These are phyloP conservation scores for Pichia sp. DNA, from an alignment of 1,139 yeast genomes.

Conservation along the genomic window DNA sequence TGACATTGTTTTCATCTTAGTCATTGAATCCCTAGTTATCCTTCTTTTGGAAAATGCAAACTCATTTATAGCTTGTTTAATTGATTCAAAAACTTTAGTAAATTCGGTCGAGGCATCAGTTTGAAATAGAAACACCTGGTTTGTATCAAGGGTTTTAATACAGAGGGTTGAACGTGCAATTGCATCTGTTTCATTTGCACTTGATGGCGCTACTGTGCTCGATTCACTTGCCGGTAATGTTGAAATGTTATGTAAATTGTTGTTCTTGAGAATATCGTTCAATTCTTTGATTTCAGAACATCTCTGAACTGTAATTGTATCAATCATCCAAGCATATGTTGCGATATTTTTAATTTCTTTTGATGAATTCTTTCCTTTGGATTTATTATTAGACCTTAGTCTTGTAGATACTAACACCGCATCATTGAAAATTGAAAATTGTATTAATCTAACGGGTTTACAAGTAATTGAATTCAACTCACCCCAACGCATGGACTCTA, in stretches of 20 bases:
- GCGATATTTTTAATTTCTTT: slow-evolving; percentile 43
- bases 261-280: slow-evolving; percentile 2
- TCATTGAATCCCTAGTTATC: slow-evolving; percentile 38
- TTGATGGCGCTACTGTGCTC: neutral
- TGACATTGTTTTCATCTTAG: slow-evolving; percentile 30
- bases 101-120: slow-evolving; percentile 59
- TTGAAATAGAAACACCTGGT: slow-evolving; percentile 54
- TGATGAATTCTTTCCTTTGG: slow-evolving; percentile 13
- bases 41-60: slow-evolving; percentile 40
- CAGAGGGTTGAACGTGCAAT: slow-evolving; percentile 36
- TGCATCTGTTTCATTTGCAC: slow-evolving; percentile 1
- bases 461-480: slow-evolving; percentile 85
- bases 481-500: slow-evolving; percentile 51
- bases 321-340: slow-evolving; percentile 56
- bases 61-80: slow-evolving; percentile 61
- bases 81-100: slow-evolving; percentile 49
- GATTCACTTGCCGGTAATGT: neutral
- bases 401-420: slow-evolving; percentile 67
- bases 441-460: slow-evolving; percentile 58
- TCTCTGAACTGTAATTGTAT: slow-evolving; percentile 8
- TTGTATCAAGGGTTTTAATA: slow-evolving; percentile 35
- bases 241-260: neutral
- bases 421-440: slow-evolving; percentile 73
- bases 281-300: slow-evolving; percentile 10
- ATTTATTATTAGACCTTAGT: slow-evolving; percentile 30